phyloP scores from a whole-genome alignment of 2,329 filamentous ascomycete species.

The Cadophora malorum region DNA sequence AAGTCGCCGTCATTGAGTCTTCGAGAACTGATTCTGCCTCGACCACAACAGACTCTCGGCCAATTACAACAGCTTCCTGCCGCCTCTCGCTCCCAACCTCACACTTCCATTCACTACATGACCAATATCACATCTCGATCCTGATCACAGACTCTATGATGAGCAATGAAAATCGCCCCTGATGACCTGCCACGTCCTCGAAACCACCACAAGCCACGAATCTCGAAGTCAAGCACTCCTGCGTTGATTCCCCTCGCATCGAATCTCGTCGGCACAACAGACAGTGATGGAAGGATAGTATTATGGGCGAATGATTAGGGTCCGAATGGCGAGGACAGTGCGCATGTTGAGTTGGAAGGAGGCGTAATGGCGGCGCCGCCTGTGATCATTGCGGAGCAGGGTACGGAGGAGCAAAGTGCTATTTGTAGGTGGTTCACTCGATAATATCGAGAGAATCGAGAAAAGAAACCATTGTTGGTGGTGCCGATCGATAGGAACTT shows the following conservation, averaged over 20 bases:
- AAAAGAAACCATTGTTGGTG: not conserved
- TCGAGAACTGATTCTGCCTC: not conserved
- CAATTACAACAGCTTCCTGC: not conserved
- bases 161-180: slow-evolving; percentile 49
- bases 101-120: not conserved
- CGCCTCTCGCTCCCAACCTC: not conserved
- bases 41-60: not conserved
- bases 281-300: slow-evolving; percentile 77
- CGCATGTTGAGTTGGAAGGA: slow-evolving; percentile 29
- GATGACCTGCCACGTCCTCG: slow-evolving; percentile 88
- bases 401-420: not conserved
- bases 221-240: slow-evolving; percentile 63
- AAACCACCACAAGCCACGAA: slow-evolving; percentile 73
- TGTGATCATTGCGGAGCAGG: slow-evolving; percentile 28
- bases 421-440: slow-evolving; percentile 13
- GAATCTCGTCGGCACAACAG: slow-evolving; percentile 72
- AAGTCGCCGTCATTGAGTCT: too few relatives aligned
- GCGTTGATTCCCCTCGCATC: slow-evolving; percentile 45
- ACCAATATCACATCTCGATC: too few relatives aligned
- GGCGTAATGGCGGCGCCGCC: slow-evolving; percentile 18
- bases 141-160: slow-evolving; percentile 8
- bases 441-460: not conserved
- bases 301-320: slow-evolving; percentile 55
- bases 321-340: too few relatives aligned
- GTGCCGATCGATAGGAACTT: slow-evolving; percentile 25